Evolutionary conservation across 75 land plant genomes (phyloP).

Genomic region (Azolla pinnata): DNA sequence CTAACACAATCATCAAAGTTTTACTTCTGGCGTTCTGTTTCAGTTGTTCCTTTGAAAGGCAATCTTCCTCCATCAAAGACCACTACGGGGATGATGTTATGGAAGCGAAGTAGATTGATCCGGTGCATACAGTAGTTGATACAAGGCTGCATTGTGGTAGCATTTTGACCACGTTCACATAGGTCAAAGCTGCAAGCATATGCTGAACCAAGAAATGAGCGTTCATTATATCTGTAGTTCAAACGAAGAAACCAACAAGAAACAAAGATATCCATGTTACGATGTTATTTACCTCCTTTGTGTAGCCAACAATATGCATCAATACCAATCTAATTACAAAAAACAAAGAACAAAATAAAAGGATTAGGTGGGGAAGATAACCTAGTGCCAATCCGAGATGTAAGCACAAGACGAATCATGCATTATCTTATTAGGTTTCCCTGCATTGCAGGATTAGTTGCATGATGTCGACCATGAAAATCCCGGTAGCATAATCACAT

Average conservation of each 20-base stretch:
- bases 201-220: constrained; percentile 29
- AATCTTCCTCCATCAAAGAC: constrained; percentile 79
- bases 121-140: constrained; percentile 75
- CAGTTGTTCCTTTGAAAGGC: constrained; percentile 58
- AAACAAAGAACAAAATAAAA: too few relatives aligned
- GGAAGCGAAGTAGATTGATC: constrained; percentile 56
- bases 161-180: constrained; percentile 20
- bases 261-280: constrained; percentile 3
- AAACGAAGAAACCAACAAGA: neutral
- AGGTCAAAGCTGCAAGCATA: constrained; percentile 87
- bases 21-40: constrained; percentile 54
- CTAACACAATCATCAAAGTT: too few relatives aligned
- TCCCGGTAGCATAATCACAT: too few relatives aligned
- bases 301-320: constrained; percentile 94
- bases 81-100: constrained; percentile 61
- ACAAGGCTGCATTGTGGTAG: constrained; percentile 23
- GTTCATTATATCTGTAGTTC: neutral
- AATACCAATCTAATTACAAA: constrained; percentile 77
- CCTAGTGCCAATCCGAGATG: too few relatives aligned
- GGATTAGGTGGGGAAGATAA: too few relatives aligned
- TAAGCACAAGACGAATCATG: too few relatives aligned
- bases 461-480: too few relatives aligned
- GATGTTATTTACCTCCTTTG: constrained; percentile 74
- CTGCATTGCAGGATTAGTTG: too few relatives aligned
- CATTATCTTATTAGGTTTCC: too few relatives aligned